Percentiles rank a stretch among this genome's conserved stretches.
phyloP scores from a whole-genome alignment of 352 stramenopile species.

The Pythium periplocum region DNA sequence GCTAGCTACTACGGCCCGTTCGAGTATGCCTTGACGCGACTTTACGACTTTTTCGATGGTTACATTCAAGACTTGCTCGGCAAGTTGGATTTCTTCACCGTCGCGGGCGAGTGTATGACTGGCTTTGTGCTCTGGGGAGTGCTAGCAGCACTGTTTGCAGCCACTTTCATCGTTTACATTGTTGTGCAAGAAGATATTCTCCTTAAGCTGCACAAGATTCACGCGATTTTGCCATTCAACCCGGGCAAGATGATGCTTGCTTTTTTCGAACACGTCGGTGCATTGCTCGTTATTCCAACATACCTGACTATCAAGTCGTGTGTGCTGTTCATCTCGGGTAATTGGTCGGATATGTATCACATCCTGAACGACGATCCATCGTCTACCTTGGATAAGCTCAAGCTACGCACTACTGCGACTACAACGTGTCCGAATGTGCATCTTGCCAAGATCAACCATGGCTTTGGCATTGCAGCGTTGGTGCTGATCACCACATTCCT shows the following conservation, averaged over 20 bases:
- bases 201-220: constrained; percentile 48
- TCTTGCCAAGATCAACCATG: constrained; percentile 30
- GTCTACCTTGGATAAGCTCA: constrained; percentile 12
- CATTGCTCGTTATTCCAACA: constrained; percentile 46
- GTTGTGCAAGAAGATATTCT: constrained; percentile 56
- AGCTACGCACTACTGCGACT: constrained; percentile 14
- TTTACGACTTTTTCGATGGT: constrained; percentile 32
- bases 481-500: constrained; percentile 41
- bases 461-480: constrained; percentile 28
- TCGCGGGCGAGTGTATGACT: constrained; percentile 28
- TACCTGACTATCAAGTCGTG: constrained; percentile 56
- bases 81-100: constrained; percentile 23
- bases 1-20: constrained; percentile 22
- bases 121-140: constrained; percentile 33
- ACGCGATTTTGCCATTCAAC: constrained; percentile 35
- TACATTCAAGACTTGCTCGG: constrained; percentile 30
- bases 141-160: constrained; percentile 25
- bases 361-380: constrained; percentile 11
- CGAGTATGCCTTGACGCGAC: constrained; percentile 14
- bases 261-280: constrained; percentile 37
- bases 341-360: constrained; percentile 31
- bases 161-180: constrained; percentile 46
- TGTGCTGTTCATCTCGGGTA: constrained; percentile 45
- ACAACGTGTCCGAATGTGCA: constrained; percentile 12
- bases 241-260: constrained; percentile 23